phyloP scores from a whole-genome alignment of 108 stramenopile genomes.

The Schizochytrium sp. region DNA sequence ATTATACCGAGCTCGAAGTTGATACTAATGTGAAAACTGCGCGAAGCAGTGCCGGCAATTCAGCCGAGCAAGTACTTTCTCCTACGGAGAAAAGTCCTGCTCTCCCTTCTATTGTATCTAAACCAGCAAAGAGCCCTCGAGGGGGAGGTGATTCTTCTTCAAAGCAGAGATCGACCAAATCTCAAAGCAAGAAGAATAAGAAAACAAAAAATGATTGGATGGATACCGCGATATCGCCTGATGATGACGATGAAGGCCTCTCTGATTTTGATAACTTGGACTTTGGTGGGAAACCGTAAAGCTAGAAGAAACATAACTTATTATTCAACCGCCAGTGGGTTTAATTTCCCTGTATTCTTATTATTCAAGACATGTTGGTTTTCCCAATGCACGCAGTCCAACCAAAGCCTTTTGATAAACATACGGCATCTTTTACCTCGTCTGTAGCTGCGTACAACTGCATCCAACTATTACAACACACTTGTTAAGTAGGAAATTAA shows the following conservation, averaged over 20 bases:
- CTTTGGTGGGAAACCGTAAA: not conserved
- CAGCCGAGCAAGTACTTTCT: not conserved
- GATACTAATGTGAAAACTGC: not conserved
- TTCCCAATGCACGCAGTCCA: too few species aligned
- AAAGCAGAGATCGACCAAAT: not conserved
- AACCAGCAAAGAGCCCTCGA: not conserved
- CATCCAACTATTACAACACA: too few species aligned
- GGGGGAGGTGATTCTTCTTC: too few species aligned
- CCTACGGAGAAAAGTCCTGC: constrained; percentile 1
- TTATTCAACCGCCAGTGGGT: too few species aligned
- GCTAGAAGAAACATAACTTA: too few species aligned
- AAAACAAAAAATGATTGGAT: not conserved
- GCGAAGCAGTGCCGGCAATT: not conserved
- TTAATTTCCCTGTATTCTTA: too few species aligned
- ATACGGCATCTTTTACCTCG: too few species aligned
- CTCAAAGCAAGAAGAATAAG: not conserved
- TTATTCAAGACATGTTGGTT: too few species aligned
- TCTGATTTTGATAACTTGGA: constrained; percentile 25
- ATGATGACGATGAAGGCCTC: not conserved
- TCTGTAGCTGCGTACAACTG: too few species aligned
- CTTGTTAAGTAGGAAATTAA: too few species aligned
- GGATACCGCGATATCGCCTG: not conserved
- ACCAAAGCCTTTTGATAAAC: too few species aligned
- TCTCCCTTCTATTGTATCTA: not conserved
- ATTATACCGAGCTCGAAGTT: too few species aligned